Evolutionary conservation across 148 eudicot species (phyloP).

Genomic region (Silene uniflora): DNA sequence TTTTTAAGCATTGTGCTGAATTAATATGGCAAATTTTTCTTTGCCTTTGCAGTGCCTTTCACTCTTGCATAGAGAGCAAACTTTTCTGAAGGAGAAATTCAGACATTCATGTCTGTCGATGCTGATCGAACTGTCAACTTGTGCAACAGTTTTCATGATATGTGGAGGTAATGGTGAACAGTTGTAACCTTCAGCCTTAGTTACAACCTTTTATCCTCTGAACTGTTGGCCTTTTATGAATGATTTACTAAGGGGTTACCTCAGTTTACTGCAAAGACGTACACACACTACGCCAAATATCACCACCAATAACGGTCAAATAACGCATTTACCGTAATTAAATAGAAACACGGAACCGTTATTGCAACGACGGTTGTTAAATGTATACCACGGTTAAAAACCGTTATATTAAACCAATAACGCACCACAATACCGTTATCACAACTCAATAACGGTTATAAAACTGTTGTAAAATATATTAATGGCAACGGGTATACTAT

Average conservation of each 20-base stretch:
- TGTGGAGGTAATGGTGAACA: constrained; percentile 70
- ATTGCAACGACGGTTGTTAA: too few species aligned
- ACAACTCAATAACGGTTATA: too few species aligned
- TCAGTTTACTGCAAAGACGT: neutral
- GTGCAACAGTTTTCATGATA: constrained; percentile 87
- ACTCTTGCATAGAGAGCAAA: constrained; percentile 69
- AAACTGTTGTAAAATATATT: too few species aligned
- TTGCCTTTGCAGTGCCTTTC: constrained; percentile 57
- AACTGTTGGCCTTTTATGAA: neutral
- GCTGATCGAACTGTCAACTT: constrained; percentile 89
- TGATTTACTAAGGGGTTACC: neutral
- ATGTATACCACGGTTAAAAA: too few species aligned
- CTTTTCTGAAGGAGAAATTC: constrained; percentile 91
- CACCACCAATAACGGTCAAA: too few species aligned
- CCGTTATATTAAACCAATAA: too few species aligned
- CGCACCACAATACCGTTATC: too few species aligned
- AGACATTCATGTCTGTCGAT: constrained; percentile 97
- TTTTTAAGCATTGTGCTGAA: neutral
- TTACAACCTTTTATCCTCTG: neutral
- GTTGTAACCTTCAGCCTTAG: neutral
- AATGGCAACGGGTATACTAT: too few species aligned
- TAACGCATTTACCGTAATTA: too few species aligned
- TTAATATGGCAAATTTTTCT: constrained; percentile 13
- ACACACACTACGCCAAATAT: too few species aligned
- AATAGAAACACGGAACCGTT: too few species aligned